These are phyloP conservation scores for Suillus spraguei DNA, from an alignment of 768 basidiomycete species.

Conservation along the genomic window DNA sequence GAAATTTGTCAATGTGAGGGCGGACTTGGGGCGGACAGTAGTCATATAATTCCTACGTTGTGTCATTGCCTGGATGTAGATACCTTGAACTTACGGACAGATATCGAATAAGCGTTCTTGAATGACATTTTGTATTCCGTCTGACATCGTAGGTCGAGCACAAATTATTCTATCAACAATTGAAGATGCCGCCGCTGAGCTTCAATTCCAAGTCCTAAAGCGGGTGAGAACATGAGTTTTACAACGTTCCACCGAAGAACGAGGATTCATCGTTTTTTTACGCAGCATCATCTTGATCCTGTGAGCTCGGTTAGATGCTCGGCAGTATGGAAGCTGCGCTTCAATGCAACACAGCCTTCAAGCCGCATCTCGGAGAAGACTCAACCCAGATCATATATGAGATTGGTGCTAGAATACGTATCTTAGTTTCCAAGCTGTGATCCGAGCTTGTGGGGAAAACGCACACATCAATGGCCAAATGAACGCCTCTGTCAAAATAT, in stretches of 20 bases:
- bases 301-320: neutral
- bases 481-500: neutral
- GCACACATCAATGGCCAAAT: neutral
- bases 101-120: neutral
- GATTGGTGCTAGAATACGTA: neutral
- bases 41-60: neutral
- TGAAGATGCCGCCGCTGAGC: neutral
- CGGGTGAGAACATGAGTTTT: neutral
- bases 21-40: neutral
- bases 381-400: neutral
- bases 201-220: neutral
- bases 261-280: conserved; percentile 7
- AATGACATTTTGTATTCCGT: neutral
- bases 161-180: neutral
- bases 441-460: neutral
- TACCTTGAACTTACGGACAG: neutral
- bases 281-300: neutral
- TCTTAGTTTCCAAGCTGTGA: neutral
- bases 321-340: conserved; percentile 4
- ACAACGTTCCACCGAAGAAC: neutral
- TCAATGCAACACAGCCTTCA: neutral
- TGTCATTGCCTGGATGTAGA: neutral
- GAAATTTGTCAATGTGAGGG: neutral
- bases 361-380: neutral
- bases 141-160: neutral